phyloP scores from a whole-genome alignment of 495 filamentous ascomycete genomes.

The Talaromyces proteolyticus region DNA sequence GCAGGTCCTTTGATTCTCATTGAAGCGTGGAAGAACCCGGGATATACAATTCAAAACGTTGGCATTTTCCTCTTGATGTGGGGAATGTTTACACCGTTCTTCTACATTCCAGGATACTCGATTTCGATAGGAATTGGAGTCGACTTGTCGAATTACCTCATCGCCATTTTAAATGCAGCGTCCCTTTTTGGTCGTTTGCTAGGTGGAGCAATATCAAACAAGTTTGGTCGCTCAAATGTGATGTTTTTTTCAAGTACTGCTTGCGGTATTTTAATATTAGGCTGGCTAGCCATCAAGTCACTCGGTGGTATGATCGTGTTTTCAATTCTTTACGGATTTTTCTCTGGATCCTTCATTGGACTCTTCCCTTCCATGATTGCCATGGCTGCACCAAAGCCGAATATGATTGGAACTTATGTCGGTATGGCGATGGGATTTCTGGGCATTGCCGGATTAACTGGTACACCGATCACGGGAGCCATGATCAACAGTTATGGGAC shows the following conservation, averaged over 20 bases:
- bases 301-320: conserved; percentile 52
- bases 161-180: conserved; percentile 21
- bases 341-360: conserved; percentile 55
- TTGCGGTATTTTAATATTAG: conserved; percentile 7
- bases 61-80: conserved; percentile 14
- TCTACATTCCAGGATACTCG: conserved; percentile 17
- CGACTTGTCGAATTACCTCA: conserved; percentile 13
- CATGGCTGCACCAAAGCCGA: conserved; percentile 6
- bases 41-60: conserved; percentile 13
- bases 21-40: conserved; percentile 29
- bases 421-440: conserved; percentile 51
- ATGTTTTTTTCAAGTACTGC: conserved; percentile 8
- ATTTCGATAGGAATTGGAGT: conserved; percentile 7
- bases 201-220: conserved; percentile 18
- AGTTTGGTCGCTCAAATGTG: conserved; percentile 18
- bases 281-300: conserved; percentile 12
- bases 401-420: conserved; percentile 53
- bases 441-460: conserved; percentile 46
- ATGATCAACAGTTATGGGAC: conserved; percentile 23
- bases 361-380: conserved; percentile 20
- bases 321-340: conserved; percentile 55
- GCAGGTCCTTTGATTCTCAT: conserved; percentile 31
- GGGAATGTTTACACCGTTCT: conserved; percentile 16
- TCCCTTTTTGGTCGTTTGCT: conserved; percentile 19
- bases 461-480: conserved; percentile 54